Base-by-base conservation (phyloP, 2,329 filamentous ascomycete genomes). In the Domatiomyces globalis region DNA sequence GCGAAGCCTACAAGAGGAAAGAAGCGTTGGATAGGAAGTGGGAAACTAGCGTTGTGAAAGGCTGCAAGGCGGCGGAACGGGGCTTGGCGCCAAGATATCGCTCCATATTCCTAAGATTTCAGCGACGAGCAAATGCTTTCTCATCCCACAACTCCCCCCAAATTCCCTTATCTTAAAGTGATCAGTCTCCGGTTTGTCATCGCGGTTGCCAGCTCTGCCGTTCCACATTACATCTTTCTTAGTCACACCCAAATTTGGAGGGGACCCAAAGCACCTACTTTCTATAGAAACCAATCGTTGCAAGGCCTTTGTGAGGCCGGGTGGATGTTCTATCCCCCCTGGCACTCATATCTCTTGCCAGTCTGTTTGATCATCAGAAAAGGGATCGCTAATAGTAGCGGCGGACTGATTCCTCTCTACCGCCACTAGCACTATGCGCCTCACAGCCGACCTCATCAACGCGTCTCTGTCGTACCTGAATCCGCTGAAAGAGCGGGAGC, bases 391-490 rank as follows among this genome's bases (percentile, higher is more conserved):
- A 10, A 39, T 39, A 10, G 33, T 15, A 39, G 33, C 33, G 33
- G 33, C 12, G 1, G 33, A 7, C 12, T 15, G 33, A 43, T 20
- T 15, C 33, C 33, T 7, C 29, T 7, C 33, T 15, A 2, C 27
- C 27, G 5, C 18, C 25, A 20, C 46, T 18, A 19, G 45, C 49
- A 58, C 58, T 46, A 96, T 98, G 92, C 84, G 90, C 77, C 82
- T 98, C 73, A 95, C 90, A 58, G 83, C 87, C 62, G 92, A 96
- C 70, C 82, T 96, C 65, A 94, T 98, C 73, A 81, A 87, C 71
- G 83, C 81, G 70, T 95, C 92, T 67, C 84, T 95, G 62, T 95
- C 90, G 69, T 98, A 95, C 78, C 85, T 96, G 72, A 98, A 96
- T 73, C 89, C 90, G 68, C 80, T 98, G 70, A 94, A 92, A 74